A percentile compares a stretch with the other conserved stretches of the same genome.
Evolutionary conservation across 768 basidiomycete genomes (phyloP).

Genomic region (Kwoniella heveanensis): DNA sequence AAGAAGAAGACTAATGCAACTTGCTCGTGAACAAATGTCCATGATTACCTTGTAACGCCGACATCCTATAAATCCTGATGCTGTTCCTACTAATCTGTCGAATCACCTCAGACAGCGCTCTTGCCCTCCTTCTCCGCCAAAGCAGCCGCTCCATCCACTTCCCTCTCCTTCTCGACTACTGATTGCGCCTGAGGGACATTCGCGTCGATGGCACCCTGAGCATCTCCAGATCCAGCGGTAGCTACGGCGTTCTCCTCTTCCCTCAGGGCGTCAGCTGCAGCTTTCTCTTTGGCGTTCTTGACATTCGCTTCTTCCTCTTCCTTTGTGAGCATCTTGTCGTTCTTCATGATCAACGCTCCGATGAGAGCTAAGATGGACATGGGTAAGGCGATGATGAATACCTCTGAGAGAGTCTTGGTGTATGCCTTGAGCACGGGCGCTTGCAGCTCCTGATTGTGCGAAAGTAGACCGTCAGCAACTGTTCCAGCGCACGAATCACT

Average conservation of each 20-base stretch:
- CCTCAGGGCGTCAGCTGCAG: conserved; percentile 9
- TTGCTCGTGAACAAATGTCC: no score
- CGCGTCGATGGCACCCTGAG: conserved; percentile 10
- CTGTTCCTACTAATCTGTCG: no score
- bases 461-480: conserved; percentile 9
- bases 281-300: conserved; percentile 29
- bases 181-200: background rate
- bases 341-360: conserved; percentile 52
- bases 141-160: conserved; percentile 12
- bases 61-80: no score
- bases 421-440: conserved; percentile 33
- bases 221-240: conserved; percentile 15
- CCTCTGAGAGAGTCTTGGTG: conserved; percentile 39
- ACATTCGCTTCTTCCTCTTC: conserved; percentile 46
- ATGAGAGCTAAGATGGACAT: conserved; percentile 45
- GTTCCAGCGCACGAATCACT: background rate
- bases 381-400: conserved; percentile 56
- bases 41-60: no score
- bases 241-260: conserved; percentile 22
- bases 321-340: conserved; percentile 50
- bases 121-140: conserved; percentile 24
- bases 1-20: no score
- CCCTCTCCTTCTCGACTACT: background rate
- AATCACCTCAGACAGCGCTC: conserved; percentile 15
- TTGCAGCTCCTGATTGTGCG: conserved; percentile 1